Conservation (phyloP, 768 basidiomycete genomes). For the Russula olivacea region DNA sequence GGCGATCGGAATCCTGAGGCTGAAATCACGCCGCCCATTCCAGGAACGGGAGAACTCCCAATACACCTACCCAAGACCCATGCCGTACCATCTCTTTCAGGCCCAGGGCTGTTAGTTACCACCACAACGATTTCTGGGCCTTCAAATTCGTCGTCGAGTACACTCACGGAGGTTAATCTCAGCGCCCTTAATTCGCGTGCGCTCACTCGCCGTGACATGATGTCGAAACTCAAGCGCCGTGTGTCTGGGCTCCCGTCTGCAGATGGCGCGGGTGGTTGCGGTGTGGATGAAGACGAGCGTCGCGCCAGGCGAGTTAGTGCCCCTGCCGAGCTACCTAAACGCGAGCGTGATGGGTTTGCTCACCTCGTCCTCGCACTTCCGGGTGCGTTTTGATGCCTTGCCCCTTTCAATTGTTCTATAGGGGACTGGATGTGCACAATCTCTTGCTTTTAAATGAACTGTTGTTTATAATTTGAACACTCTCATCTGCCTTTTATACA, state of each 20-base stretch:
- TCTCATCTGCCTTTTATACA: neutral
- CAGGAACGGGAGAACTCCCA: slow-evolving; percentile 22
- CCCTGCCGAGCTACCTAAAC: slow-evolving; percentile 51
- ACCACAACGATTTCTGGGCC: slow-evolving; percentile 46
- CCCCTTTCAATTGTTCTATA: neutral
- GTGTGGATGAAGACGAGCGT: slow-evolving; percentile 37
- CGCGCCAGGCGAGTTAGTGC: slow-evolving; percentile 48
- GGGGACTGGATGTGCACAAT: neutral
- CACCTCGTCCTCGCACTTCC: slow-evolving; percentile 54
- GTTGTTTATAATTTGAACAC: neutral
- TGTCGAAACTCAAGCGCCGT: slow-evolving; percentile 55
- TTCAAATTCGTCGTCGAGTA: slow-evolving; percentile 37
- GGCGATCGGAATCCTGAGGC: neutral
- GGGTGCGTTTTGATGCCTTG: slow-evolving; percentile 48
- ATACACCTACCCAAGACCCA: slow-evolving; percentile 32
- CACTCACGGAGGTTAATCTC: slow-evolving; percentile 51
- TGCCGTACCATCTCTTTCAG: slow-evolving; percentile 31
- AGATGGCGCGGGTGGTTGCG: slow-evolving; percentile 25
- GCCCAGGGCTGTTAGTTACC: slow-evolving; percentile 43
- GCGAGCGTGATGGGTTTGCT: slow-evolving; percentile 49
- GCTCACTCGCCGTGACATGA: slow-evolving; percentile 57
- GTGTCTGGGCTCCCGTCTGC: slow-evolving; percentile 30
- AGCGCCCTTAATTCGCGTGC: slow-evolving; percentile 47
- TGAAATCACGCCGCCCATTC: slow-evolving; percentile 20
- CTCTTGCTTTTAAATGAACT: neutral